Base-by-base conservation (phyloP, 169 alveolate species). In the Plasmodium gonderi region DNA sequence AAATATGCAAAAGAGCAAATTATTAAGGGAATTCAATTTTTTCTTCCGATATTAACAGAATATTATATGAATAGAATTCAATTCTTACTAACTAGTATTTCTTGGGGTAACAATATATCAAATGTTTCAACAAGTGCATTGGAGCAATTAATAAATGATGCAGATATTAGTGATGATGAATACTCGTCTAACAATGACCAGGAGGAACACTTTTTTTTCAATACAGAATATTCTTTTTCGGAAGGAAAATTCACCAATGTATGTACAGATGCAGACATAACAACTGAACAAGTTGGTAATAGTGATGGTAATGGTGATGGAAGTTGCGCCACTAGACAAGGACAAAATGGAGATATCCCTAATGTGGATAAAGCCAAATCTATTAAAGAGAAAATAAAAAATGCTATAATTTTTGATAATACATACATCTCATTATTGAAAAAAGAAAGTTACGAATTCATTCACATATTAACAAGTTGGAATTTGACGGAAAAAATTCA, bases 41-140 rank as follows among this genome's bases (percentile, higher is more conserved):
- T 83, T 69, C 54, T 83, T 9, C 81, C 92, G 26, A 33, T 83
- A 33, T 26, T 83, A 33, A 29, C 82, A 20, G 79, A 83, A 72
- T 83, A 83, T 72, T 83, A 83, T 60, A 31, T 72, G 40, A 83
- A 76, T 47, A 83, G 64, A 72, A 17, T 54, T 0, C 44, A 83
- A 26, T 83, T 83, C n/a, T 72, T 83, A 83, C 45, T 83, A 26
- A 36, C 92, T 14, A 69, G 92, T 40, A 83, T 83, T 26, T 36
- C 75, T 17, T 83, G 92, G 92, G 92, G 92, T 29, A 83, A 83
- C 45, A 83, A 83, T 29, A 83, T 83, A 31, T 69, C 92, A 23
- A 36, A 72, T 40, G 92, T 83, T 31, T 72, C 81, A 20, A 83
- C 82, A 4, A 64, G 38, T 31, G 6, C 64, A 0, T 33, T 83